Conservation (phyloP, 2,329 filamentous ascomycete species). For the Fonsecaea pugnacius region DNA sequence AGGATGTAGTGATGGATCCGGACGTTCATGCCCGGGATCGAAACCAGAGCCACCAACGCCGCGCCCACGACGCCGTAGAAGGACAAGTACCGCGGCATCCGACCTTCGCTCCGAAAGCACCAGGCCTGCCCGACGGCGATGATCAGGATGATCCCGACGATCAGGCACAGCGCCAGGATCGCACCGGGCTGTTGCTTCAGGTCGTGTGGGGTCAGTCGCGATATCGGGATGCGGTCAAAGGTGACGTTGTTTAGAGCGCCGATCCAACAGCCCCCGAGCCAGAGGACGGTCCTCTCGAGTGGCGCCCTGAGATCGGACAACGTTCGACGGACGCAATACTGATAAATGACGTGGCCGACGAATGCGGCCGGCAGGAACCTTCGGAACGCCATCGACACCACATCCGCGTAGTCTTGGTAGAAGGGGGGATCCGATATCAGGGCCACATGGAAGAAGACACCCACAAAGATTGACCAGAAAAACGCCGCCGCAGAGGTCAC, state of each 20-base stretch:
- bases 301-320: conserved; percentile 59
- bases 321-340: conserved; percentile 57
- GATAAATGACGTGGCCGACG: conserved; percentile 61
- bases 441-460: conserved; percentile 64
- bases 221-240: conserved; percentile 66
- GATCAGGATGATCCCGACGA: conserved; percentile 55
- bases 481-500: conserved; percentile 61
- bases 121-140: conserved; percentile 62
- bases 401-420: conserved; percentile 58
- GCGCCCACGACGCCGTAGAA: conserved; percentile 50
- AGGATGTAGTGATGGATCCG: conserved; percentile 70
- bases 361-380: conserved; percentile 65
- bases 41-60: conserved; percentile 49
- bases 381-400: conserved; percentile 60
- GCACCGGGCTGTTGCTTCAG: conserved; percentile 63
- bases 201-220: conserved; percentile 65
- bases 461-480: conserved; percentile 59
- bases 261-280: conserved; percentile 65
- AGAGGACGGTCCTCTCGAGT: conserved; percentile 64
- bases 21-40: conserved; percentile 61
- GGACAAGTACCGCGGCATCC: conserved; percentile 57
- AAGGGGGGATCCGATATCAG: conserved; percentile 64
- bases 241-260: conserved; percentile 67
- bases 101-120: conserved; percentile 61
- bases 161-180: conserved; percentile 59